Evolutionary conservation across 345 rosid species (phyloP).

Genomic region (Citrus reticulata): DNA sequence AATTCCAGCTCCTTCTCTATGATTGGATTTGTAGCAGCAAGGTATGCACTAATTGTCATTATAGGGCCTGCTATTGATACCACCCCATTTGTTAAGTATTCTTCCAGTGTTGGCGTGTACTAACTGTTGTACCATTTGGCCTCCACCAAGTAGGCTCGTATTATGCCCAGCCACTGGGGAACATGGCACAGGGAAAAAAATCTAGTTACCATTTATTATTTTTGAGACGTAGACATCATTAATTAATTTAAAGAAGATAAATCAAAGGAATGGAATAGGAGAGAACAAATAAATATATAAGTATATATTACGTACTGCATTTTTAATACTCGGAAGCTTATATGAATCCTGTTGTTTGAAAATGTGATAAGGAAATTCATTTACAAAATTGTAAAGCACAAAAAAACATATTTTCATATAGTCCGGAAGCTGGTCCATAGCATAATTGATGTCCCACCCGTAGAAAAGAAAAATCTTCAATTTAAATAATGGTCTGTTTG

Average conservation of each 20-base stretch:
- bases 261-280: too few relatives aligned
- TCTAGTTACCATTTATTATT: not conserved
- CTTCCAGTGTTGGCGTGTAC: conserved; percentile 1
- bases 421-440: conserved; percentile 22
- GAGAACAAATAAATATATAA: not conserved
- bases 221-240: too few relatives aligned
- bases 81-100: conserved; percentile 23
- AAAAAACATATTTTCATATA: conserved; percentile 32
- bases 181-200: not conserved
- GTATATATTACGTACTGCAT: conserved; percentile 5
- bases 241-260: too few relatives aligned
- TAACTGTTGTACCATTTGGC: conserved; percentile 19
- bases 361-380: conserved; percentile 22
- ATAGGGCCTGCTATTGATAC: conserved; percentile 16
- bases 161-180: conserved; percentile 19
- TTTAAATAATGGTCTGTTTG: too few relatives aligned
- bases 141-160: conserved; percentile 22
- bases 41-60: not conserved
- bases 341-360: conserved; percentile 13
- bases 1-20: not conserved
- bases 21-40: not conserved
- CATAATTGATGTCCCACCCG: conserved; percentile 27
- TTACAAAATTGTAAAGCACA: conserved; percentile 21
- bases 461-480: not conserved
- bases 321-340: not conserved